Evolutionary conservation across 768 basidiomycete species (phyloP).

Genomic region (Boletus vinaceobasis): DNA sequence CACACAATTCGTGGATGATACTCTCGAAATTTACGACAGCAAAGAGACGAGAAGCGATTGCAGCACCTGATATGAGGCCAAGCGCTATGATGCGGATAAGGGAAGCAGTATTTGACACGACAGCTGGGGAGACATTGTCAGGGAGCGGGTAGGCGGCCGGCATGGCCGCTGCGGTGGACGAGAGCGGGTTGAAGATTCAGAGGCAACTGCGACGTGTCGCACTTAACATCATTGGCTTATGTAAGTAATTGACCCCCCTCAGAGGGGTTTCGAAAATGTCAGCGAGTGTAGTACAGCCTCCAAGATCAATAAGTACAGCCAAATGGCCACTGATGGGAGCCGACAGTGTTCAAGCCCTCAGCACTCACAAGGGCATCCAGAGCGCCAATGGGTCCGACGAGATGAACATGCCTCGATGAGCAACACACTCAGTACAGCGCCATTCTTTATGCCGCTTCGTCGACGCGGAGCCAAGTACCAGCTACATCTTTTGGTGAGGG

Average conservation of each 20-base stretch:
- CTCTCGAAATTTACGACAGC: conserved; percentile 98
- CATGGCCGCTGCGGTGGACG: conserved; percentile 48
- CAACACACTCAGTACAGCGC: background rate
- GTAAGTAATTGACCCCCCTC: conserved; percentile 9
- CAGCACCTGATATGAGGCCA: conserved; percentile 86
- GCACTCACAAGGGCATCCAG: no score
- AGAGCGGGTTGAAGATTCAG: background rate
- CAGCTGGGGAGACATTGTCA: conserved; percentile 61
- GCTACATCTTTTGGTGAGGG: background rate
- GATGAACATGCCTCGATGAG: no score
- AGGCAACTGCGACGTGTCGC: conserved; percentile 19
- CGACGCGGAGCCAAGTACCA: background rate
- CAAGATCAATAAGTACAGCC: no score
- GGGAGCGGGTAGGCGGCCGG: conserved; percentile 72
- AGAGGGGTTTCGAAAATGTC: conserved; percentile 3
- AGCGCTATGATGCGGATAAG: conserved; percentile 89
- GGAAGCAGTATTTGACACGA: conserved; percentile 84
- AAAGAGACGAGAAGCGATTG: conserved; percentile 93
- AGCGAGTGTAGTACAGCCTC: no score
- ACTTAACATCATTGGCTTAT: conserved; percentile 4
- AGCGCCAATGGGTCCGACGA: no score
- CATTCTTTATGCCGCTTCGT: background rate
- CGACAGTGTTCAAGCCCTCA: no score
- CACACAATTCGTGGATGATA: conserved; percentile 99
- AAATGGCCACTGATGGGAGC: no score